phyloP scores from a whole-genome alignment of 179 eudicot genomes.

The Amaranthus tricolor region DNA sequence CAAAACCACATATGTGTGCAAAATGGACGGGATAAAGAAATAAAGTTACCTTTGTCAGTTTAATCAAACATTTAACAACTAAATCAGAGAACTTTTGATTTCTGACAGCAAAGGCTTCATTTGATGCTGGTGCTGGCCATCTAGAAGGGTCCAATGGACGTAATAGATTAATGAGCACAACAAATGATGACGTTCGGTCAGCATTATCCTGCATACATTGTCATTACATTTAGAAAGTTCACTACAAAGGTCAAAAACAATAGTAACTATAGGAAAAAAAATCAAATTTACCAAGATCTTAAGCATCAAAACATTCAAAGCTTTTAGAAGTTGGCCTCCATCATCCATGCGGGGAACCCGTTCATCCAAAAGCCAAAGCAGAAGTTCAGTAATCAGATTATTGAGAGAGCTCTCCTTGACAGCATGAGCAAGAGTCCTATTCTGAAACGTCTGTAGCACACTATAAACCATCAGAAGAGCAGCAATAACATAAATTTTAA shows the following conservation, averaged over 20 bases:
- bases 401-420: constrained; percentile 81
- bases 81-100: constrained; percentile 96
- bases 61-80: constrained; percentile 93
- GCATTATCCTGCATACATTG: constrained; percentile 76
- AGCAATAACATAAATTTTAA: constrained; percentile 1
- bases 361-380: constrained; percentile 99
- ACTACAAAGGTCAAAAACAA: constrained; percentile 4
- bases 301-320: constrained; percentile 89
- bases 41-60: constrained; percentile 74
- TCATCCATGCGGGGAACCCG: constrained; percentile 98
- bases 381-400: constrained; percentile 81
- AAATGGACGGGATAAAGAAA: too few species aligned
- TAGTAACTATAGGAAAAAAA: neutral
- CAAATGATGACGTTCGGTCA: constrained; percentile 91
- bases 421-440: constrained; percentile 78
- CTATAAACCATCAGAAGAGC: constrained; percentile 10
- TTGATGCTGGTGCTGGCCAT: constrained; percentile 87
- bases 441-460: constrained; percentile 77
- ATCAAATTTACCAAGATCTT: constrained; percentile 66
- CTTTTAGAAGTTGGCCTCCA: constrained; percentile 91
- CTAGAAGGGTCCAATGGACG: constrained; percentile 81
- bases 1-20: too few species aligned
- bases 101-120: constrained; percentile 63
- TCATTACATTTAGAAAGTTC: constrained; percentile 1
- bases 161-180: constrained; percentile 80